Evolutionary conservation across 176 grass and related monocot species (phyloP).

Genomic region (Musa beccarii): DNA sequence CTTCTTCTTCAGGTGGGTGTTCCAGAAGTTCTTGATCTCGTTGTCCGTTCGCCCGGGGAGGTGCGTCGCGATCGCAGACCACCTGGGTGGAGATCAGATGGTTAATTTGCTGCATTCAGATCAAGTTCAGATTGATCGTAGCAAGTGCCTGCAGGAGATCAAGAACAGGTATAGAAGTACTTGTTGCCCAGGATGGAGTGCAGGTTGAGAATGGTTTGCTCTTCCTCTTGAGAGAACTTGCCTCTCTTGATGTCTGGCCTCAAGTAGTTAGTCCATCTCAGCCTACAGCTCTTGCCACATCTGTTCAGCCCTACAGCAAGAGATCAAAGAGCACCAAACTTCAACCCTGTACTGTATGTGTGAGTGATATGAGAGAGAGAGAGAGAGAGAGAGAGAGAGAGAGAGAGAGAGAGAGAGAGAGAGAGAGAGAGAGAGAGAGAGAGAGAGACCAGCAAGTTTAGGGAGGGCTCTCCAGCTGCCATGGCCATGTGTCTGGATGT

Average conservation of each 20-base stretch:
- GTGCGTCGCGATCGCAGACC: conserved; percentile 79
- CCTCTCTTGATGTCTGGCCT: conserved; percentile 95
- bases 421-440: neutral
- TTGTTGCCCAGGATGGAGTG: conserved; percentile 91
- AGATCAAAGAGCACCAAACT: neutral
- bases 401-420: conserved; percentile 16
- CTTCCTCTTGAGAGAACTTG: conserved; percentile 74
- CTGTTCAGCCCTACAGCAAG: conserved; percentile 64
- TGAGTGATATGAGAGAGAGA: neutral
- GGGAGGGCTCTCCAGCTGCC: conserved; percentile 91
- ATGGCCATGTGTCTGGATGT: conserved; percentile 81
- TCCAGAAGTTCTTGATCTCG: conserved; percentile 99
- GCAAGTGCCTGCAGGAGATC: neutral
- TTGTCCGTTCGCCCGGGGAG: conserved; percentile 75
- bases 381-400: conserved; percentile 1
- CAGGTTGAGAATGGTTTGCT: conserved; percentile 72
- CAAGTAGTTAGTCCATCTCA: conserved; percentile 96
- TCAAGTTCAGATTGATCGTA: too few species aligned
- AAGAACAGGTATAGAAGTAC: conserved; percentile 30
- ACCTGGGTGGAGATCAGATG: conserved; percentile 39
- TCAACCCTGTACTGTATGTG: too few species aligned
- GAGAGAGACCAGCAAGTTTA: conserved; percentile 54
- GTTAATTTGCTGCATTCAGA: too few species aligned
- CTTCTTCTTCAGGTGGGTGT: conserved; percentile 96
- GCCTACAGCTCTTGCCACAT: conserved; percentile 96